Percentiles rank a stretch among this genome's conserved stretches.
These are phyloP conservation scores for Boletus eberwhitei DNA, from an alignment of 768 basidiomycete species.

Conservation along the genomic window DNA sequence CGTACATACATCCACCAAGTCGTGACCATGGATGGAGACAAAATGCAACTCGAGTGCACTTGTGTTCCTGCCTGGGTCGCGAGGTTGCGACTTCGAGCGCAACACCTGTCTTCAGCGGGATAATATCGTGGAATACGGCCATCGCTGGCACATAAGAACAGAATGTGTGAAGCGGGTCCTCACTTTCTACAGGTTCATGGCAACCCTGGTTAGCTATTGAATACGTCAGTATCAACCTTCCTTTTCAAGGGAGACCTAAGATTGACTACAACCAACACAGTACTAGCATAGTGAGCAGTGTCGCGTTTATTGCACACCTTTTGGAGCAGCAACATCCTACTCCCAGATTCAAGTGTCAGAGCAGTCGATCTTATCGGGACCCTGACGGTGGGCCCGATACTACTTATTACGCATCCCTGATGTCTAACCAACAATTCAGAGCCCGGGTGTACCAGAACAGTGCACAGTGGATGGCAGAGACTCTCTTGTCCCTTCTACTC, in stretches of 20 bases:
- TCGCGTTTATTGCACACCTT: neutral
- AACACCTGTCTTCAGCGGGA: conserved; percentile 37
- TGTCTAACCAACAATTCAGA: neutral
- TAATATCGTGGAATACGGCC: conserved; percentile 7
- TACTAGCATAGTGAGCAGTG: neutral
- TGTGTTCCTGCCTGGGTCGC: conserved; percentile 20
- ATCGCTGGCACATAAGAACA: neutral
- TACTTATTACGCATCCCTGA: neutral
- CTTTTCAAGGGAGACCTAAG: conserved; percentile 1
- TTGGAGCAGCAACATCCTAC: neutral
- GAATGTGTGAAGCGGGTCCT: neutral
- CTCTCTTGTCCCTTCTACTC: conserved; percentile 75
- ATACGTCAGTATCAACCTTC: neutral
- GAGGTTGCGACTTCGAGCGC: conserved; percentile 41
- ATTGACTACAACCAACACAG: no score
- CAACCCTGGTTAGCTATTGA: neutral
- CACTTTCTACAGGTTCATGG: neutral
- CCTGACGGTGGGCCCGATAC: neutral
- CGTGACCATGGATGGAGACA: conserved; percentile 85
- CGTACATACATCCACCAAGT: conserved; percentile 73
- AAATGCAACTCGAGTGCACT: conserved; percentile 52
- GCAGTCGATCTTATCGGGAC: neutral
- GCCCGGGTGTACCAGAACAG: neutral
- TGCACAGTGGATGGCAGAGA: conserved; percentile 46
- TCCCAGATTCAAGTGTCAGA: neutral